phyloP scores from a whole-genome alignment of 352 stramenopile species.

The Pythium scleroteichum region DNA sequence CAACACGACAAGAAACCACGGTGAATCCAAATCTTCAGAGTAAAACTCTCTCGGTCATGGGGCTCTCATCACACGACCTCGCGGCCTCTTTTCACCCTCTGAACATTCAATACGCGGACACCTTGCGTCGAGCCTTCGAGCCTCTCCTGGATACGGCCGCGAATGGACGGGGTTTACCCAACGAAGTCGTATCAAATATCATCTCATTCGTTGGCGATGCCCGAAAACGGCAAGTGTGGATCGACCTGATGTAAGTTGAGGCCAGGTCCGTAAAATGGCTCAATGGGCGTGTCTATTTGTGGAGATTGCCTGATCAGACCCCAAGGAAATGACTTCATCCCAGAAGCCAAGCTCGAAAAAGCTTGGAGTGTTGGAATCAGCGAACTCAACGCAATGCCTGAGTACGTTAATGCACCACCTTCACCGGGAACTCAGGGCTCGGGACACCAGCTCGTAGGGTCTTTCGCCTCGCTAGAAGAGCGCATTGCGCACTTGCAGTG shows the following conservation, averaged over 20 bases:
- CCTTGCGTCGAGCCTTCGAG: not conserved
- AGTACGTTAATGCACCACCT: too few relatives aligned
- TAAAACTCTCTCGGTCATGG: conserved; percentile 2
- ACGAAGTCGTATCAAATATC: not conserved
- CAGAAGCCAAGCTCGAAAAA: too few relatives aligned
- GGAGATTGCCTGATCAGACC: conserved; percentile 1
- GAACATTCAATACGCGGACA: not conserved
- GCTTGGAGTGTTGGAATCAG: too few relatives aligned
- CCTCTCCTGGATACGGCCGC: not conserved
- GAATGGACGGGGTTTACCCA: not conserved
- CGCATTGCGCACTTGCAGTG: conserved; percentile 69
- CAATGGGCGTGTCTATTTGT: not conserved
- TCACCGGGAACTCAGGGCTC: not conserved
- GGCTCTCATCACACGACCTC: not conserved
- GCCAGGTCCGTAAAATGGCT: not conserved
- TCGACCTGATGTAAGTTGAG: conserved; percentile 16
- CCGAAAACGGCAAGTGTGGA: conserved; percentile 7
- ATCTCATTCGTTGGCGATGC: not conserved
- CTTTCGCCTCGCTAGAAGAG: conserved; percentile 61
- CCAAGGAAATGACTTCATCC: conserved; percentile 1
- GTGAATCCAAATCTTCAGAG: not conserved
- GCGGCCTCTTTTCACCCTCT: not conserved
- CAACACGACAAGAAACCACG: not conserved
- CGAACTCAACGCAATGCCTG: too few relatives aligned
- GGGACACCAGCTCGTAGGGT: conserved; percentile 9